These are phyloP conservation scores for Camellia lanceoleosa DNA, from an alignment of 148 eudicot species.

Conservation along the genomic window DNA sequence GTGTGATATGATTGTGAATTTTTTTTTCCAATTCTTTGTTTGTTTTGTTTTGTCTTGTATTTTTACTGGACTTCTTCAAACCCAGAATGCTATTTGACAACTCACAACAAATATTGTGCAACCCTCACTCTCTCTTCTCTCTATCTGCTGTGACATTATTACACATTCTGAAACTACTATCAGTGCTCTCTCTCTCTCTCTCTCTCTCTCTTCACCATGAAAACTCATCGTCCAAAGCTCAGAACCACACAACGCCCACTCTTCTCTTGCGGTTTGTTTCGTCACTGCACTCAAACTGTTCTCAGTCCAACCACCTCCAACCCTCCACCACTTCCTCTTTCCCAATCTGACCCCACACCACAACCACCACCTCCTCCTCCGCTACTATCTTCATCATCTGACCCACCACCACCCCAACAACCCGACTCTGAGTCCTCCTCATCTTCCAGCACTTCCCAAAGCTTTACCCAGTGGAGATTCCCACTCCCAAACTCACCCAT, in stretches of 20 bases:
- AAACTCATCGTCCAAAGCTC: slow-evolving; percentile 44
- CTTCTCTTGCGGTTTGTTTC: slow-evolving; percentile 78
- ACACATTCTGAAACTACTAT: too few species aligned
- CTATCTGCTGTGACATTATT: too few species aligned
- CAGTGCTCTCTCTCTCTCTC: not conserved
- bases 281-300: slow-evolving; percentile 68
- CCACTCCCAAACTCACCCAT: slow-evolving; percentile 43
- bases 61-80: too few species aligned
- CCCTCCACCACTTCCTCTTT: slow-evolving; percentile 39
- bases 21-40: too few species aligned
- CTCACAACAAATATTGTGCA: too few species aligned
- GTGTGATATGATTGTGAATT: too few species aligned
- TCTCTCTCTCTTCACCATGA: slow-evolving; percentile 26
- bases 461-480: slow-evolving; percentile 90
- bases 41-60: too few species aligned
- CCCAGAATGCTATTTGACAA: too few species aligned
- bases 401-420: slow-evolving; percentile 19
- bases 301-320: slow-evolving; percentile 61
- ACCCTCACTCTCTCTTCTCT: too few species aligned
- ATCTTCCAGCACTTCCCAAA: slow-evolving; percentile 76
- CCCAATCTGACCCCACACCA: slow-evolving; percentile 17
- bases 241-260: slow-evolving; percentile 51
- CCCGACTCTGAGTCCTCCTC: slow-evolving; percentile 66
- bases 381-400: slow-evolving; percentile 2
- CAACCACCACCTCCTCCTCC: slow-evolving; percentile 21